phyloP scores from a whole-genome alignment of 768 basidiomycete genomes.

The Suillus variegatus region DNA sequence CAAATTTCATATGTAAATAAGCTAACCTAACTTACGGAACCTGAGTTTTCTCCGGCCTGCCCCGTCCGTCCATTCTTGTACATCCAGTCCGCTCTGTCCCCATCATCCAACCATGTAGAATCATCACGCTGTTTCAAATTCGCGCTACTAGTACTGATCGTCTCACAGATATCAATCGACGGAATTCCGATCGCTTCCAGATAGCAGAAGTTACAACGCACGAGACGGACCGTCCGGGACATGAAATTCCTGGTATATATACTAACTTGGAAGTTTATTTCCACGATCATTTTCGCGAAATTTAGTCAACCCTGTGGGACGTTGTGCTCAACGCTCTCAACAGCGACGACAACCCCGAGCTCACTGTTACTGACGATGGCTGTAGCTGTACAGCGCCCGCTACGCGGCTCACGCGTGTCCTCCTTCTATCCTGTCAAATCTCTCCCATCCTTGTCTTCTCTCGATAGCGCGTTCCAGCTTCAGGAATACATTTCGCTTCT shows the following conservation, averaged over 20 bases:
- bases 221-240: no score
- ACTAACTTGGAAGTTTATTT: not conserved
- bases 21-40: no score
- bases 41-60: no score
- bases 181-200: no score
- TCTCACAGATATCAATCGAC: no score
- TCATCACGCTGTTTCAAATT: no score
- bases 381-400: constrained; percentile 58
- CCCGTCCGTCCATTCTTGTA: no score
- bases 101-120: no score
- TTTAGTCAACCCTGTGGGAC: constrained; percentile 1
- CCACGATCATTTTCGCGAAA: constrained; percentile 3
- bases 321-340: not conserved
- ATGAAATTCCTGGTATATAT: no score
- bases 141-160: no score
- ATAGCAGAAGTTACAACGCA: no score
- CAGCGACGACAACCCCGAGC: constrained; percentile 13
- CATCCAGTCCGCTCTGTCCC: no score
- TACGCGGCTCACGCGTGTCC: constrained; percentile 76
- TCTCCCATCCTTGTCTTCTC: constrained; percentile 65
- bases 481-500: constrained; percentile 93
- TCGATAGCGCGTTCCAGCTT: constrained; percentile 92
- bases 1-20: not conserved
- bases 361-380: constrained; percentile 28
- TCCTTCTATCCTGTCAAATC: constrained; percentile 78